phyloP scores from a whole-genome alignment of 805 yeast species.

The Candida vartiovaarae region DNA sequence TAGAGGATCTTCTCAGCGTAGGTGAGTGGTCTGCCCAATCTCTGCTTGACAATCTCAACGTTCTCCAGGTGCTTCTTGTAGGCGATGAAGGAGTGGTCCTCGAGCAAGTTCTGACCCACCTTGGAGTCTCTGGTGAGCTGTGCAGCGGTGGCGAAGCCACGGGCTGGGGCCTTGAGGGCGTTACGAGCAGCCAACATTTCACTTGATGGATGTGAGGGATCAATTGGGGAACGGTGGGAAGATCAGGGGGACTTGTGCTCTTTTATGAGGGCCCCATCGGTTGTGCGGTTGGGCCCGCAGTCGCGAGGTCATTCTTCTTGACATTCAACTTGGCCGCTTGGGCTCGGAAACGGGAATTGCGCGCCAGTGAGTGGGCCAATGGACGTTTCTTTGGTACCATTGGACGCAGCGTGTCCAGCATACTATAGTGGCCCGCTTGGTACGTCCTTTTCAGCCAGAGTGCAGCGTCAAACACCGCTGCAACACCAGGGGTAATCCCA shows the following conservation, averaged over 20 bases:
- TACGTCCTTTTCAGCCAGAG: too few relatives aligned
- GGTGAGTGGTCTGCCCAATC: constrained; percentile 84
- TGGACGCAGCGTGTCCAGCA: too few relatives aligned
- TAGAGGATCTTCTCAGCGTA: constrained; percentile 93
- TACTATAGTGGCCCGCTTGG: too few relatives aligned
- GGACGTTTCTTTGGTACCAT: too few relatives aligned
- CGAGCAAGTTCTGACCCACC: constrained; percentile 75
- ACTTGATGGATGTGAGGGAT: too few relatives aligned
- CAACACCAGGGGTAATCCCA: too few relatives aligned
- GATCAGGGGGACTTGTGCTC: background rate
- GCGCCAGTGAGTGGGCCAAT: too few relatives aligned
- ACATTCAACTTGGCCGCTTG: too few relatives aligned
- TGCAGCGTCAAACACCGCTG: too few relatives aligned
- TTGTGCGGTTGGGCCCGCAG: constrained; percentile 7
- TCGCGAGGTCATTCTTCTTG: constrained; percentile 10
- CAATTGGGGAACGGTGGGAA: background rate
- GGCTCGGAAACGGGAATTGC: too few relatives aligned
- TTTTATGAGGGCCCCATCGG: background rate
- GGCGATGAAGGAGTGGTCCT: constrained; percentile 78
- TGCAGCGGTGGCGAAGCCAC: constrained; percentile 36
- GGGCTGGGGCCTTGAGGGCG: constrained; percentile 18
- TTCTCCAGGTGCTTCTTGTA: constrained; percentile 89
- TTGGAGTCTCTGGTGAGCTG: constrained; percentile 56
- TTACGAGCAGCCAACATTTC: constrained; percentile 18
- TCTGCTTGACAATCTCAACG: constrained; percentile 73